A percentile compares a stretch with the other conserved stretches of the same genome.
phyloP scores from a whole-genome alignment of 1,139 yeast genomes.

The Lodderomyces theae region DNA sequence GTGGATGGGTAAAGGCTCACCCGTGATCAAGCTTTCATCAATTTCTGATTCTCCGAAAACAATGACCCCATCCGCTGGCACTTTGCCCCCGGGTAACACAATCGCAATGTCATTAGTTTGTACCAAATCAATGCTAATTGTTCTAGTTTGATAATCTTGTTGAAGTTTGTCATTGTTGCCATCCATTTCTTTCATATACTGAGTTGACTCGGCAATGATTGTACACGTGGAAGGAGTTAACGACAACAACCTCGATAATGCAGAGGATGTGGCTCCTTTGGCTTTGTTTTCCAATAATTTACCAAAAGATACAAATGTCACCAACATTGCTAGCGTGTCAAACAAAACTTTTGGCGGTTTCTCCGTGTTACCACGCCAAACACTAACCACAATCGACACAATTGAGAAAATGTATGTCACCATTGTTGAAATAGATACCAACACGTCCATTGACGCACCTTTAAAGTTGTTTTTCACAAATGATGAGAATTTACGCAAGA shows the following conservation, averaged over 20 bases:
- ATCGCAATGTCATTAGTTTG: conserved; percentile 77
- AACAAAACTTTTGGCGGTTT: conserved; percentile 70
- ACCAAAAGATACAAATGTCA: conserved; percentile 81
- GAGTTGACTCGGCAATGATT: conserved; percentile 46
- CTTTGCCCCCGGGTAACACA: conserved; percentile 79
- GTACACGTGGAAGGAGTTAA: conserved; percentile 77
- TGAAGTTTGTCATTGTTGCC: conserved; percentile 6
- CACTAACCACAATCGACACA: conserved; percentile 50
- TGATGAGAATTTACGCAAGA: conserved; percentile 60
- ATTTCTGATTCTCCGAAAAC: conserved; percentile 76
- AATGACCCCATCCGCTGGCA: conserved; percentile 90
- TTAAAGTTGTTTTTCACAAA: conserved; percentile 62
- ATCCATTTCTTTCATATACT: conserved; percentile 19
- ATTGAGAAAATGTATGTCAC: conserved; percentile 76
- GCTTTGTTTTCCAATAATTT: conserved; percentile 91
- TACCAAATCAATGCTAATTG: conserved; percentile 68
- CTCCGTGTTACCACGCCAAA: conserved; percentile 33
- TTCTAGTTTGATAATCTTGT: conserved; percentile 23
- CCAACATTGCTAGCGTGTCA: conserved; percentile 84
- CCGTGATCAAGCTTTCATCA: conserved; percentile 87
- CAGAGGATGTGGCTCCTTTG: conserved; percentile 89
- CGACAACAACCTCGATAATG: conserved; percentile 75
- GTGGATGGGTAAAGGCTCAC: conserved; percentile 76
- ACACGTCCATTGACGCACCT: conserved; percentile 91
- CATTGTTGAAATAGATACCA: conserved; percentile 79